Percentiles rank a stretch among this genome's conserved stretches.
Evolutionary conservation across 306 rosid genomes (phyloP).

Genomic region (Trifolium subterraneum): DNA sequence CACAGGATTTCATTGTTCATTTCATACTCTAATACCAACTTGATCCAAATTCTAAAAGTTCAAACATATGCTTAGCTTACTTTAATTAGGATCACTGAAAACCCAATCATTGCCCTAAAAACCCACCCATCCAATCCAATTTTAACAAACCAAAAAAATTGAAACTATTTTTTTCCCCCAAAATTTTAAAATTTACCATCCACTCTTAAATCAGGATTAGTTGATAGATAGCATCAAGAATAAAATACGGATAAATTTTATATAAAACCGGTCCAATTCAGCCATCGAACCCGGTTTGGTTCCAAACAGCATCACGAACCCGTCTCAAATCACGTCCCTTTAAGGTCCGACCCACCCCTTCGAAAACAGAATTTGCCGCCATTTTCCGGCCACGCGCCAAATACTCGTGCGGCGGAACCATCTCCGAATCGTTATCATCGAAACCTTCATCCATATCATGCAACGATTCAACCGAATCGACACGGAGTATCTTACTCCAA

Average conservation of each 20-base stretch:
- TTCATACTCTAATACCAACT: background rate
- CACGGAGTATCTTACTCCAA: slow-evolving; percentile 93
- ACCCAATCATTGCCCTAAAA: slow-evolving; percentile 44
- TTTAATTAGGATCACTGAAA: slow-evolving; percentile 47
- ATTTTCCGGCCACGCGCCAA: slow-evolving; percentile 75
- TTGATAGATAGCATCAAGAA: background rate
- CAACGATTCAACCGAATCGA: slow-evolving; percentile 72
- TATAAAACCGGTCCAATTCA: slow-evolving; percentile 11
- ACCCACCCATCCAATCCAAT: slow-evolving; percentile 24
- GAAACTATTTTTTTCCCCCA: background rate
- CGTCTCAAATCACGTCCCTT: slow-evolving; percentile 92
- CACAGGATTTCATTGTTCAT: background rate
- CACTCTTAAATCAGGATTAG: background rate
- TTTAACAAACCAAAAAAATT: background rate
- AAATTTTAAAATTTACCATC: slow-evolving; percentile 15
- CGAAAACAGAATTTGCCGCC: slow-evolving; percentile 86
- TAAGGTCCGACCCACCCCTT: slow-evolving; percentile 93
- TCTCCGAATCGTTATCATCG: slow-evolving; percentile 61
- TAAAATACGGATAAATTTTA: background rate
- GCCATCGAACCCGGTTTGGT: slow-evolving; percentile 93
- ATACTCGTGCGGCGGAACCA: slow-evolving; percentile 96
- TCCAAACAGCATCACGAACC: slow-evolving; percentile 98
- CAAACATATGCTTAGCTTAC: slow-evolving; percentile 30
- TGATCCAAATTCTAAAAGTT: slow-evolving; percentile 11
- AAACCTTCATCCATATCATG: slow-evolving; percentile 54